Evolutionary conservation across 2,329 filamentous ascomycete genomes (phyloP), one percentile per base, ranked within the genome.

Genomic region (Epichloe festucae): DNA sequence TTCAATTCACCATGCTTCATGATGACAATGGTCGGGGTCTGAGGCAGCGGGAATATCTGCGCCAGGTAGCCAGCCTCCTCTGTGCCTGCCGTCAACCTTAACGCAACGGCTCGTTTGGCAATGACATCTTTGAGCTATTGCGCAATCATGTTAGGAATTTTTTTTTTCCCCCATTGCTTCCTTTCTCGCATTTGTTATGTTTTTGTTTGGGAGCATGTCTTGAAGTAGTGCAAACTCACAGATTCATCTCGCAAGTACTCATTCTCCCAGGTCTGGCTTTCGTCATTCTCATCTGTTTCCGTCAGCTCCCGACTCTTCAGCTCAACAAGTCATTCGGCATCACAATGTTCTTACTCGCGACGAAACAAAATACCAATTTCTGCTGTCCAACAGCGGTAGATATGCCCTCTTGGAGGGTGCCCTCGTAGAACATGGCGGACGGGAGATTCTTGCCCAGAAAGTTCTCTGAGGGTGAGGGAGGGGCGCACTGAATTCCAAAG

Each of bases 341-440:
- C n/a, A 31, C 10, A n/a, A 17, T n/a, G 8, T 21, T 58, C 72
- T 57, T 67, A 89, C 87, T 84, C 62, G 82, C 80, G 35, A 95
- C 84, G 67, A 96, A 94, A 69, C 89, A 95, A 34, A 87, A 78
- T 0, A 96, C 86, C 17, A 85, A 75, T 67, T 91, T 94, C 53
- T 79, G 73, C 65, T 90, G 75, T 54, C 80, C 77, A 6, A 96
- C 75, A 12, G 90, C 89, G 19, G 79, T 73, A 35, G 78, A 75
- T 59, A 96, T 94, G 53, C 88, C 90, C 60, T 85, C 84, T 60
- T 94, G 86, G 19, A 96, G 69, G 54, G 81, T 82, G 17, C 89
- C 90, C 54, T 82, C 63, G 65, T 89, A 90, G 68, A 95, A 96
- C 84, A 95, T 90, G 42, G 15, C 41, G 54, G 46, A 11, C 4